These are phyloP conservation scores for Leptodermis oblonga DNA, from an alignment of 257 asterid species.

Conservation along the genomic window DNA sequence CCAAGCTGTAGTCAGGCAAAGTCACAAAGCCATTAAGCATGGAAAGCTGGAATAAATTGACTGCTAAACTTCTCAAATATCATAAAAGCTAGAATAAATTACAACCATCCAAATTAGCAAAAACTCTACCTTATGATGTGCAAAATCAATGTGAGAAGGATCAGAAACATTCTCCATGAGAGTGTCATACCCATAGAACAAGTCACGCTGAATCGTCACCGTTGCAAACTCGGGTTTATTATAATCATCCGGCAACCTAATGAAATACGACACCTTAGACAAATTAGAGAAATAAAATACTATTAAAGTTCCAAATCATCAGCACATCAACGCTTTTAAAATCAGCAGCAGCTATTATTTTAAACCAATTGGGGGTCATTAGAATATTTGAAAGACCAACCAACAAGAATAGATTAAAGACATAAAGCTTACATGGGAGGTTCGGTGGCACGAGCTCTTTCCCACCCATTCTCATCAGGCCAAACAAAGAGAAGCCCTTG, in stretches of 20 bases:
- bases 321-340: neutral
- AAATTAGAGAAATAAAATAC: constrained; percentile 1
- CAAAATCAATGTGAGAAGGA: constrained; percentile 98
- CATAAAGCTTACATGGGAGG: constrained; percentile 64
- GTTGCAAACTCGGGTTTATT: constrained; percentile 85
- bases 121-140: constrained; percentile 82
- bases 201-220: constrained; percentile 90
- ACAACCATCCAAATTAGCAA: neutral
- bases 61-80: neutral
- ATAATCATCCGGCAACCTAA: constrained; percentile 96
- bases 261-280: constrained; percentile 16
- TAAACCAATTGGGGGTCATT: neutral
- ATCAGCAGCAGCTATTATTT: neutral
- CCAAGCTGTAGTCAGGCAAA: neutral
- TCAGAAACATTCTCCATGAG: constrained; percentile 99
- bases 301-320: neutral
- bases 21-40: neutral
- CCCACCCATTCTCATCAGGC: constrained; percentile 97
- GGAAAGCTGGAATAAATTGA: neutral
- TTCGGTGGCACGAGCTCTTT: constrained; percentile 70
- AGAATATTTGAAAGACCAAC: neutral
- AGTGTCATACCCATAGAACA: constrained; percentile 92
- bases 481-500: constrained; percentile 97
- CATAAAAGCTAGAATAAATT: neutral
- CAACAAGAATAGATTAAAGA: neutral